Conservation (phyloP, 805 yeast genomes). For the Saccharomycopsis oosterbeekiorum region DNA sequence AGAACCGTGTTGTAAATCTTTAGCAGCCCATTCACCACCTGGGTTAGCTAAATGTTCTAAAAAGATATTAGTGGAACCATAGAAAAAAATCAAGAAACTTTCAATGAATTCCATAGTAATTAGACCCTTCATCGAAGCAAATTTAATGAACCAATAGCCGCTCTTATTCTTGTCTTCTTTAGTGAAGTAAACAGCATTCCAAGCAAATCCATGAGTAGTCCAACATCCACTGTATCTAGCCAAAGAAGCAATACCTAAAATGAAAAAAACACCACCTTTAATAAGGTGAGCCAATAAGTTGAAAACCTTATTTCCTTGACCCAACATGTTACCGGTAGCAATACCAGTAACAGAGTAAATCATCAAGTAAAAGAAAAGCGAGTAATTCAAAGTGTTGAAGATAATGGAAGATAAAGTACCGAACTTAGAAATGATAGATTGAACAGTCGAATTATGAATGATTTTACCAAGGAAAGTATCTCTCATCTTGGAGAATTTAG, state of each 20-base stretch:
- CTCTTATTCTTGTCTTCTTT: constrained; percentile 21
- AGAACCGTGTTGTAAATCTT: constrained; percentile 82
- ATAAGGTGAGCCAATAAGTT: constrained; percentile 90
- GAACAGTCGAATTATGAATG: constrained; percentile 26
- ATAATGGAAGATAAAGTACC: constrained; percentile 26
- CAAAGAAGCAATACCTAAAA: constrained; percentile 67
- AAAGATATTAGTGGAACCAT: constrained; percentile 84
- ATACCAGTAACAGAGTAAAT: constrained; percentile 46
- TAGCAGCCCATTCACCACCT: constrained; percentile 81
- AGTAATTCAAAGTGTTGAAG: constrained; percentile 51
- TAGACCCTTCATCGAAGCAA: constrained; percentile 31
- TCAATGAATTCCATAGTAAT: constrained; percentile 83
- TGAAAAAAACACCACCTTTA: constrained; percentile 84
- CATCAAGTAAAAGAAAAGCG: constrained; percentile 50
- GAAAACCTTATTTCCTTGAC: constrained; percentile 57
- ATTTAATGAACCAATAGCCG: constrained; percentile 18
- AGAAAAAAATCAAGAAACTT: constrained; percentile 67
- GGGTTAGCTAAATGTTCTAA: constrained; percentile 75
- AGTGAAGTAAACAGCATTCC: constrained; percentile 44
- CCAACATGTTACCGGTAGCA: constrained; percentile 62
- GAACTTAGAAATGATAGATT: constrained; percentile 15
- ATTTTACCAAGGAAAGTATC: constrained; percentile 29
- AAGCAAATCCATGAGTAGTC: constrained; percentile 71
- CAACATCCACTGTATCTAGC: constrained; percentile 85
- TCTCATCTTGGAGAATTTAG: constrained; percentile 20